Evolutionary conservation across 352 stramenopile genomes (phyloP).

Genomic region (Pythium insidiosum): DNA sequence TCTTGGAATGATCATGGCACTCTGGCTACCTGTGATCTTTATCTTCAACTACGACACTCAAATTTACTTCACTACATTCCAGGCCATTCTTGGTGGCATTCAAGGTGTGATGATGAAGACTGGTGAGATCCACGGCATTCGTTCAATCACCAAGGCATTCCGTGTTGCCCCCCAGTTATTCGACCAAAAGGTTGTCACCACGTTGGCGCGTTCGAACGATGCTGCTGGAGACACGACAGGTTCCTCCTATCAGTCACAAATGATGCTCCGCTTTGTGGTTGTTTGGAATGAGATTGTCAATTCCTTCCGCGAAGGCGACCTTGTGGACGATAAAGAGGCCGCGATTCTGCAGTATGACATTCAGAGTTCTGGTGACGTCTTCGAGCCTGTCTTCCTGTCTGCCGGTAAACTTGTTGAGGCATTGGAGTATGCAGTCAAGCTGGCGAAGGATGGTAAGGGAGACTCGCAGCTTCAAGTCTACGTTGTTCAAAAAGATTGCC

Average conservation of each 20-base stretch:
- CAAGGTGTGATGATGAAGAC: slow-evolving; percentile 34
- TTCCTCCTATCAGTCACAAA: slow-evolving; percentile 28
- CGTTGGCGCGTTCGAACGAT: slow-evolving; percentile 25
- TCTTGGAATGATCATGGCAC: slow-evolving; percentile 28
- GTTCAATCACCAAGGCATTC: slow-evolving; percentile 31
- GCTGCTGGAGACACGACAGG: slow-evolving; percentile 8
- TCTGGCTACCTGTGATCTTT: slow-evolving; percentile 38
- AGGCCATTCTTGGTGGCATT: slow-evolving; percentile 22
- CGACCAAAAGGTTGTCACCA: slow-evolving; percentile 39
- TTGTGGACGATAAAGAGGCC: slow-evolving; percentile 39
- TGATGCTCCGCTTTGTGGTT: slow-evolving; percentile 46
- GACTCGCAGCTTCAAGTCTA: slow-evolving; percentile 58
- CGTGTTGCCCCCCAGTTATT: slow-evolving; percentile 31
- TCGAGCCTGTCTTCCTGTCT: slow-evolving; percentile 73
- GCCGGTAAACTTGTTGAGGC: slow-evolving; percentile 62
- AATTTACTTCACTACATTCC: slow-evolving; percentile 40
- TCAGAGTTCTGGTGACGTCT: slow-evolving; percentile 58
- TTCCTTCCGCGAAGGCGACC: slow-evolving; percentile 33
- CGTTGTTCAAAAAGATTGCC: slow-evolving; percentile 62
- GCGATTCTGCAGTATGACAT: slow-evolving; percentile 54
- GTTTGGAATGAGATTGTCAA: slow-evolving; percentile 50
- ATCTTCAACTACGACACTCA: slow-evolving; percentile 50
- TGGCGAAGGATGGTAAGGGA: slow-evolving; percentile 57
- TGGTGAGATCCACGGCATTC: slow-evolving; percentile 26
- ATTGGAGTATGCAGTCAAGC: slow-evolving; percentile 46